phyloP scores from a whole-genome alignment of 1,284 basidiomycete species.

The Agroathelia rolfsii region DNA sequence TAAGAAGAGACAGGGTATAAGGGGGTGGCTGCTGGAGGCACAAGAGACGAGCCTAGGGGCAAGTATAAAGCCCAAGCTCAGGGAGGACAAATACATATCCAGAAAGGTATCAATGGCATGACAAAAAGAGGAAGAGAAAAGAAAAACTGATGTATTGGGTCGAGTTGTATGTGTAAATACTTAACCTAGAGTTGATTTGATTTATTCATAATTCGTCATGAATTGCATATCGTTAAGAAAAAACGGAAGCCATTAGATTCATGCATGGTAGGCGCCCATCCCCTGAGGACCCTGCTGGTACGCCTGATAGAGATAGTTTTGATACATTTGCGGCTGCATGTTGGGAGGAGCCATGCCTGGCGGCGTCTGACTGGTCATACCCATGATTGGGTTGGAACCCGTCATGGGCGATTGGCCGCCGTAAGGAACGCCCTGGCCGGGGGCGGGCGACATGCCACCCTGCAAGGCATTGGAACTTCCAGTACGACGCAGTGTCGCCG shows the following conservation, averaged over 20 bases:
- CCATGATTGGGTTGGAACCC: conserved; percentile 44
- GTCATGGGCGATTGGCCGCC: conserved; percentile 51
- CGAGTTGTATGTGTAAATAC: too few relatives aligned
- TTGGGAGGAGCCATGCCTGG: conserved; percentile 48
- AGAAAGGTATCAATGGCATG: too few relatives aligned
- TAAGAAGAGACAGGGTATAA: too few relatives aligned
- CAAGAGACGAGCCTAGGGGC: too few relatives aligned
- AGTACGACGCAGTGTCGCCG: conserved; percentile 41
- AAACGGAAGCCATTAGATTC: conserved; percentile 23
- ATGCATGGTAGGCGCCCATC: conserved; percentile 68
- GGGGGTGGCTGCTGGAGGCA: too few relatives aligned
- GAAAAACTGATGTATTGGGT: too few relatives aligned
- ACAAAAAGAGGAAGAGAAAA: too few relatives aligned
- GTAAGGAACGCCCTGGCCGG: conserved; percentile 41
- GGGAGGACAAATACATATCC: too few relatives aligned
- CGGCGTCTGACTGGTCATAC: conserved; percentile 58
- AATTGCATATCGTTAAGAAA: too few relatives aligned
- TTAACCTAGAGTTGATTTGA: too few relatives aligned
- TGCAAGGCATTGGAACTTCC: conserved; percentile 23
- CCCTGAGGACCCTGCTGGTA: conserved; percentile 64
- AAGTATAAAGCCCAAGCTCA: too few relatives aligned
- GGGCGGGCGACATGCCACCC: conserved; percentile 23
- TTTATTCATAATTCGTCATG: too few relatives aligned
- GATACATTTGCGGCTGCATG: conserved; percentile 63
- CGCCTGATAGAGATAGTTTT: conserved; percentile 73